Evolutionary conservation across 2,329 filamentous ascomycete species (phyloP), one percentile per base, ranked within the genome.

Genomic region (Calonectria leucothoes): DNA sequence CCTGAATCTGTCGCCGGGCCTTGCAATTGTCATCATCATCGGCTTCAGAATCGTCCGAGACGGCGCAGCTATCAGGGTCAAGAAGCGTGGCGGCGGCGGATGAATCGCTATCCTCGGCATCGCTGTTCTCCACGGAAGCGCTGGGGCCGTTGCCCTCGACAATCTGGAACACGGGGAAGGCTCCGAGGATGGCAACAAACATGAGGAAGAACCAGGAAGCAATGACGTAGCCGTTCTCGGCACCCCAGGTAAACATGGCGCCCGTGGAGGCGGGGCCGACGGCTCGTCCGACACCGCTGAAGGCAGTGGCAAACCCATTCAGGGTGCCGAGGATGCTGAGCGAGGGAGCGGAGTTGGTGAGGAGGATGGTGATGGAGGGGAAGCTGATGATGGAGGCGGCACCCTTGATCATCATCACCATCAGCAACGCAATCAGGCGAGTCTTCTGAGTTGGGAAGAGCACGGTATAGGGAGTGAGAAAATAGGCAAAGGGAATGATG

Each of bases 281-380:
- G 0, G 95, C 96, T 63, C 96, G 88, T 2, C 96, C 96, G 6
- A 98, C 84, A 0, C 94, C 95, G 76, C 93, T 93, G 39, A 96
- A 91, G 70, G 93, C 94, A 0, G 96, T 98, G 0, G 95, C 96
- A 74, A 98, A 92, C 3, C 96, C 97, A 81, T 98, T 98, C 69
- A 98, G 86, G 0, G 96, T 98, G 1, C 95, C 96, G 6, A 98
- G 89, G 12, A 98, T 91, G 52, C 78, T 79, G 20, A 98, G 86
- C 69, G 93, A 95, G 1, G 89, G 85, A 6, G 95, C 95, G 12
- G 93, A 95, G 84, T 98, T 98, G 33, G 96, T 98, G 45, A 98
- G 89, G 61, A 98, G 88, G 78, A 98, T 98, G 7, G 95, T 98
- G 31, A 91, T 93, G 80, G 94, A 97, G 0, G 97, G 96, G 82